phyloP scores from a whole-genome alignment of 345 rosid species.

The Carallia pectinifolia region DNA sequence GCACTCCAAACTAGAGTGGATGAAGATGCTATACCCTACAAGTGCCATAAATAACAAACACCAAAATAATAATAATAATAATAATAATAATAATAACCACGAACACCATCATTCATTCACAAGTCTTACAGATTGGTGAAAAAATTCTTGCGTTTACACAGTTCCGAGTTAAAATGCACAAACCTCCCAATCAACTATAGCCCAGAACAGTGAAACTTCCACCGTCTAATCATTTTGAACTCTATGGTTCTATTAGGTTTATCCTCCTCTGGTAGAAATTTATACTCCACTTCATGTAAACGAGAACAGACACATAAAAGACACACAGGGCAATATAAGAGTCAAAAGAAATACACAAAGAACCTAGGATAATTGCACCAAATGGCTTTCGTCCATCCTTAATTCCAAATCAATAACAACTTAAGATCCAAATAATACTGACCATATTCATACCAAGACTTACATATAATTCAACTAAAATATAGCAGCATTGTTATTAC shows the following conservation, averaged over 20 bases:
- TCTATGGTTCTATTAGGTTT: background rate
- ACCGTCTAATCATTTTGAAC: background rate
- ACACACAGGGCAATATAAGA: background rate
- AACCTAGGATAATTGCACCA: no score
- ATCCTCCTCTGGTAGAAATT: background rate
- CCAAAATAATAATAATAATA: no score
- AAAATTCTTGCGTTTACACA: background rate
- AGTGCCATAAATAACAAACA: no score
- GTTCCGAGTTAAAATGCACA: background rate
- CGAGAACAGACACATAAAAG: no score
- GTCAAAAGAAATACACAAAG: background rate
- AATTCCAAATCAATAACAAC: no score
- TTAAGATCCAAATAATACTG: no score
- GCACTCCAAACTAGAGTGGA: background rate
- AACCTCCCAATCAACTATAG: background rate
- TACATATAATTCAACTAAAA: conserved; percentile 1
- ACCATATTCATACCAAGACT: background rate
- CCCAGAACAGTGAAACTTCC: background rate
- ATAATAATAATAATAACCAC: no score
- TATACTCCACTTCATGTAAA: no score
- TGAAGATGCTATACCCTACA: no score
- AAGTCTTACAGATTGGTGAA: background rate
- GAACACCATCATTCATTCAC: background rate
- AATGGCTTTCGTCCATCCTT: no score
- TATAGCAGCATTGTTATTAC: background rate